Evolutionary conservation across 768 basidiomycete genomes (phyloP).

Genomic region (Kwoniella pini): DNA sequence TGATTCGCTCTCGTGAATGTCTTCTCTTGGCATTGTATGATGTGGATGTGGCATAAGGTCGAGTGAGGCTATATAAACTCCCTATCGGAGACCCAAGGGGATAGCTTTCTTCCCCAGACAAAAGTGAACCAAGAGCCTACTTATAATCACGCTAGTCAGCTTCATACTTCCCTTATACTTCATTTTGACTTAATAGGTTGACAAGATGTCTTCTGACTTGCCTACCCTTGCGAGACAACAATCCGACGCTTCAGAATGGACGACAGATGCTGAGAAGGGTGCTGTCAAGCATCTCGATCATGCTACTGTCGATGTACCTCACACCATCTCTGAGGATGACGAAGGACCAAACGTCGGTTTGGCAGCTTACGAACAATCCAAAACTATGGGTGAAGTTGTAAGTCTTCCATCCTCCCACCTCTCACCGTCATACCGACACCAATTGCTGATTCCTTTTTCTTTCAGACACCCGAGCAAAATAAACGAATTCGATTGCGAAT

Average conservation of each 20-base stretch:
- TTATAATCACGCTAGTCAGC: too few species aligned
- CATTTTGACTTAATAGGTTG: too few species aligned
- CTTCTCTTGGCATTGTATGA: too few species aligned
- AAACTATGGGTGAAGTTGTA: constrained; percentile 46
- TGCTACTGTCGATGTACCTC: constrained; percentile 16
- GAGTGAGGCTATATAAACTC: too few species aligned
- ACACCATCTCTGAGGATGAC: constrained; percentile 43
- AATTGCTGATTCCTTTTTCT: not conserved
- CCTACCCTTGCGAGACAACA: constrained; percentile 16
- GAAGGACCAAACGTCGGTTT: constrained; percentile 45
- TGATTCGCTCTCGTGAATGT: too few species aligned
- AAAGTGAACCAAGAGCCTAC: too few species aligned
- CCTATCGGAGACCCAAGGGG: too few species aligned
- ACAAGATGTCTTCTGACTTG: constrained; percentile 11
- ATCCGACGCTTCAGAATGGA: constrained; percentile 32
- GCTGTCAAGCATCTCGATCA: constrained; percentile 32
- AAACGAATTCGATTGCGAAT: constrained; percentile 43
- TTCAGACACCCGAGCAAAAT: constrained; percentile 49
- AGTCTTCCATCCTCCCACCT: constrained; percentile 14
- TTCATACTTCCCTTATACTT: too few species aligned
- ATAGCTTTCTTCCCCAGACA: too few species aligned
- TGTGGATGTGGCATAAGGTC: too few species aligned
- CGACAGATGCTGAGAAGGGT: constrained; percentile 38
- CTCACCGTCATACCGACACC: not conserved
- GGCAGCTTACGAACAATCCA: constrained; percentile 47